phyloP scores from a whole-genome alignment of 169 alveolate species.

The Plasmodium falciparum region DNA sequence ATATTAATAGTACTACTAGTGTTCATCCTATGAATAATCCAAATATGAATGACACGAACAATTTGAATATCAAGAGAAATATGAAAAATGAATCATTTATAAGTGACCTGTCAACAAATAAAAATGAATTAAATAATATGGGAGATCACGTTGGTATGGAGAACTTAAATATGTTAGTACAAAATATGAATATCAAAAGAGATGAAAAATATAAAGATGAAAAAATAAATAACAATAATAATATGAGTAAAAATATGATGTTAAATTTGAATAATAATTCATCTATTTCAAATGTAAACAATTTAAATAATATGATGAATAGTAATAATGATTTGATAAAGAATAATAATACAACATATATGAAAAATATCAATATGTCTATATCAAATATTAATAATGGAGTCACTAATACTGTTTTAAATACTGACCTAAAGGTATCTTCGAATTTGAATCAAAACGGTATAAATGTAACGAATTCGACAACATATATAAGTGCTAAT shows the following conservation, averaged over 20 bases:
- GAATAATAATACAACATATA: background rate
- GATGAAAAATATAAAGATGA: slow-evolving; percentile 42
- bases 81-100: background rate
- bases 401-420: background rate
- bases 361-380: slow-evolving; percentile 4
- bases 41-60: slow-evolving; percentile 18
- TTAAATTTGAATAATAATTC: slow-evolving; percentile 27
- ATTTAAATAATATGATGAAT: background rate
- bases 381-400: background rate
- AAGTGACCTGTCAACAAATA: no score
- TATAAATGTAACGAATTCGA: slow-evolving; percentile 4
- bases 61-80: background rate
- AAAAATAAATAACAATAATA: slow-evolving; percentile 12
- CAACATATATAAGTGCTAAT: background rate
- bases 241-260: slow-evolving; percentile 16
- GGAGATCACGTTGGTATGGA: slow-evolving; percentile 5
- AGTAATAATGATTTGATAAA: background rate
- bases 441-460: background rate
- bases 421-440: no score
- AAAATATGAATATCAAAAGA: slow-evolving; percentile 25
- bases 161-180: slow-evolving; percentile 13
- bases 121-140: background rate
- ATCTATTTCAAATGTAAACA: slow-evolving; percentile 10
- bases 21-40: background rate
- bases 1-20: background rate